These are phyloP conservation scores for Nematodospora valgi DNA, from an alignment of 805 yeast species.

Conservation along the genomic window DNA sequence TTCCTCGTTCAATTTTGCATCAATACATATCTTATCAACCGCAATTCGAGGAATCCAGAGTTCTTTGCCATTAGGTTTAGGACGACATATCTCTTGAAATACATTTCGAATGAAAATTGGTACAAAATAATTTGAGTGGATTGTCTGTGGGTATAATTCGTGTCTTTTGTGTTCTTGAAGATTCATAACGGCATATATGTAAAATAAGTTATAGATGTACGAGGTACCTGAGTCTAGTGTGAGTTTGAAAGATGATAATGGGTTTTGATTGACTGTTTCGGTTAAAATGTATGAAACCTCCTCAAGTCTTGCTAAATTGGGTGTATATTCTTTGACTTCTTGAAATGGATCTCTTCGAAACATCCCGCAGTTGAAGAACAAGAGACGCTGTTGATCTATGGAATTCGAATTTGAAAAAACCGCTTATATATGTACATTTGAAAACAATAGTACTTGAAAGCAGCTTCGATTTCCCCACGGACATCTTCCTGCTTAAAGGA, in stretches of 20 bases:
- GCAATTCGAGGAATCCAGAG: not conserved
- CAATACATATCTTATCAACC: not conserved
- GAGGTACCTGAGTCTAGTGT: not conserved
- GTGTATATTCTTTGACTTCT: too few species aligned
- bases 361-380: too few species aligned
- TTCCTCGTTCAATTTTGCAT: not conserved
- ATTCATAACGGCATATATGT: not conserved
- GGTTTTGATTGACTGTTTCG: not conserved
- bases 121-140: too few species aligned
- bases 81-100: not conserved
- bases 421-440: too few species aligned
- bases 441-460: too few species aligned
- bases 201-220: not conserved
- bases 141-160: too few species aligned
- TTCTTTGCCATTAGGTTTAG: not conserved
- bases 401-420: too few species aligned
- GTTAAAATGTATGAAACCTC: too few species aligned
- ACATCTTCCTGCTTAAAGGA: too few species aligned
- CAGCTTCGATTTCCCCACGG: too few species aligned
- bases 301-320: too few species aligned
- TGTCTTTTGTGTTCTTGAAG: not conserved
- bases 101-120: not conserved
- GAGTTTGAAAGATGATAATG: not conserved
- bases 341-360: not conserved
- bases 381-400: too few species aligned